A percentile compares a stretch with the other conserved stretches of the same genome.
Conservation (phyloP, 352 stramenopile genomes). For the Globisporangium carolinianum region DNA sequence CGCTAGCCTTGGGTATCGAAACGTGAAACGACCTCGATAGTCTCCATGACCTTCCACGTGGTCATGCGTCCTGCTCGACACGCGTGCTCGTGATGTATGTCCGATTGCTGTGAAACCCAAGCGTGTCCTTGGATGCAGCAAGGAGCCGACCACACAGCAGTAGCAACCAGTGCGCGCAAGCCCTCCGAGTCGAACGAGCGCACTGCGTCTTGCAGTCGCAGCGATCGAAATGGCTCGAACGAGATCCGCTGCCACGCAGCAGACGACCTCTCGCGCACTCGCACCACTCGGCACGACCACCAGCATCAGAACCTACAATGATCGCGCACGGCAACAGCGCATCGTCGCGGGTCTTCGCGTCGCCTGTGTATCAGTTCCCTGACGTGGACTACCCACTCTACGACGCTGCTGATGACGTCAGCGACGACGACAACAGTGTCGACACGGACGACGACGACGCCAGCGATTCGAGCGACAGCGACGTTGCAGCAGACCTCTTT, state of each 20-base stretch:
- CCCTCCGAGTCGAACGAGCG: too few species aligned
- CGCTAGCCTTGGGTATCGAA: too few species aligned
- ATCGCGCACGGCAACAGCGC: too few species aligned
- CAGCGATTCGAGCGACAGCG: constrained; percentile 9
- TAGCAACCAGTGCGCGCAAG: too few species aligned
- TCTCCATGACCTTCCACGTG: neutral
- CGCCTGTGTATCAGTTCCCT: constrained; percentile 27
- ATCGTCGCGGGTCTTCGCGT: constrained; percentile 3
- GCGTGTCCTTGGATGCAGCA: too few species aligned
- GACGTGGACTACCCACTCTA: constrained; percentile 16
- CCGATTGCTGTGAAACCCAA: too few species aligned
- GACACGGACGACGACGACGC: constrained; percentile 14
- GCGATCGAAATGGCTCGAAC: too few species aligned
- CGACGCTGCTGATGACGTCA: constrained; percentile 3
- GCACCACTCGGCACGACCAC: constrained; percentile 1
- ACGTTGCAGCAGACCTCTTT: constrained; percentile 26
- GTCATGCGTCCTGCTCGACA: neutral
- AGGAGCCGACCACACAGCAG: too few species aligned
- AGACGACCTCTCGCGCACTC: neutral
- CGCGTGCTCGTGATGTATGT: too few species aligned
- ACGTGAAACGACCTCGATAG: neutral
- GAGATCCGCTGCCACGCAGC: too few species aligned
- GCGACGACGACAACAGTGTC: constrained; percentile 7
- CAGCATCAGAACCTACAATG: neutral
- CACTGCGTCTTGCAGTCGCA: too few species aligned